phyloP scores from a whole-genome alignment of 305 asterid species.

The Salvia sclarea region DNA sequence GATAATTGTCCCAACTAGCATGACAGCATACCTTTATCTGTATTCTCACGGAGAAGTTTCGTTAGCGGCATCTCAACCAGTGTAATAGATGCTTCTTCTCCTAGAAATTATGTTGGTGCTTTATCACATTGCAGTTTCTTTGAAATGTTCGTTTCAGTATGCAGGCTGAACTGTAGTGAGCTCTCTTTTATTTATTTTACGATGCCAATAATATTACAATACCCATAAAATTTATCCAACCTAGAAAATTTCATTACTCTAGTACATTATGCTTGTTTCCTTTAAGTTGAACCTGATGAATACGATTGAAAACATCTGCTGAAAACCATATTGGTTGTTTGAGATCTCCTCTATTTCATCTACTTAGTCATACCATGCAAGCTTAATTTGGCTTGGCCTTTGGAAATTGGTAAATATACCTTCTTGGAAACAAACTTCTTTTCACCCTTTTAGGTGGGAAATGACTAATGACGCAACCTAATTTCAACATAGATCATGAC shows the following conservation, averaged over 20 bases:
- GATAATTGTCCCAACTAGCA: slow-evolving; percentile 90
- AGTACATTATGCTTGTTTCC: background rate
- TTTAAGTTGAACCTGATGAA: slow-evolving; percentile 4
- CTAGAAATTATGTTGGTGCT: slow-evolving; percentile 26
- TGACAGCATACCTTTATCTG: slow-evolving; percentile 96
- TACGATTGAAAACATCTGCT: slow-evolving; percentile 1
- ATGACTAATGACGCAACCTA: background rate
- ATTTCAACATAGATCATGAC: background rate
- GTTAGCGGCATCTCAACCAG: slow-evolving; percentile 99
- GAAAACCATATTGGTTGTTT: background rate
- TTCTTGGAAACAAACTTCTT: background rate
- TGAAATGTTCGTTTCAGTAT: slow-evolving; percentile 25
- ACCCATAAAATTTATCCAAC: background rate
- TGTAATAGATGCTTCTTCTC: slow-evolving; percentile 98
- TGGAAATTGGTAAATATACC: background rate
- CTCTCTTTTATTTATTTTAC: slow-evolving; percentile 17
- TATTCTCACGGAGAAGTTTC: slow-evolving; percentile 97
- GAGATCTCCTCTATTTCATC: slow-evolving; percentile 15
- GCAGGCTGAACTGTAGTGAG: slow-evolving; percentile 18
- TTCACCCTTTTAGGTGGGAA: background rate
- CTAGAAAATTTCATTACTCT: background rate
- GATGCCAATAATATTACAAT: background rate
- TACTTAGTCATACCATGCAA: background rate
- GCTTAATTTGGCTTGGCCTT: slow-evolving; percentile 7
- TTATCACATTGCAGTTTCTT: slow-evolving; percentile 23